Base-by-base conservation (phyloP, 2,329 filamentous ascomycete genomes). In the Spiromastix sp. region DNA sequence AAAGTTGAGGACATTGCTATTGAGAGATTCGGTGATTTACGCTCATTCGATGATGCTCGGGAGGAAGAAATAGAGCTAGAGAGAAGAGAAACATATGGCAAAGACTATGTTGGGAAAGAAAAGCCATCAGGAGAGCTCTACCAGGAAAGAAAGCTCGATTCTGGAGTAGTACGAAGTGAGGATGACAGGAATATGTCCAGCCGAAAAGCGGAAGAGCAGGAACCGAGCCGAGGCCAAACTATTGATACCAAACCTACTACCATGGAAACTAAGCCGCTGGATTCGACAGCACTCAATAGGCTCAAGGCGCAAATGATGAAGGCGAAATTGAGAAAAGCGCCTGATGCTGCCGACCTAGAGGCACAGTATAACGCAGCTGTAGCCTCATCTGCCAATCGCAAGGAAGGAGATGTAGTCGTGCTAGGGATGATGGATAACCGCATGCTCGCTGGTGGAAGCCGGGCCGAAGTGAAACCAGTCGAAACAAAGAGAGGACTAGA, bases 261-360 rank as follows among this genome's bases (percentile, higher is more conserved):
- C 3, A 58, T 60, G 5, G 64, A 65, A 4, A 69, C 68, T 0
- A 64, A 69, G 12, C 61, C 57, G 9, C 58, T 93, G 13, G 83
- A 93, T 48, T 77, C 82, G 50, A 91, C 85, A 0, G 68, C 79
- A 0, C 67, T 98, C 37, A 98, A 98, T 59, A 79, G 84, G 41
- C 72, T 98, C 32, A 87, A 89, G 45, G 91, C 91, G 0, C 82
- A 91, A 51, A 79, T 96, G 68, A 89, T 98, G 81, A 95, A 93
- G 56, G 91, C 91, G 4, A 93, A 93, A 53, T 66, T 98, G 30
- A 81, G 79, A 41, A 79, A 80, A 11, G 77, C 83, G 0, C 73
- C 85, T 0, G 78, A 93, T 45, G 81, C 77, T 1, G 74, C 74
- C 2, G 72, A 79, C 45, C 72, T 98, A 2, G 85, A 98, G 55